Conservation (phyloP, 805 yeast species). For the Scheffersomyces coipomensis region DNA sequence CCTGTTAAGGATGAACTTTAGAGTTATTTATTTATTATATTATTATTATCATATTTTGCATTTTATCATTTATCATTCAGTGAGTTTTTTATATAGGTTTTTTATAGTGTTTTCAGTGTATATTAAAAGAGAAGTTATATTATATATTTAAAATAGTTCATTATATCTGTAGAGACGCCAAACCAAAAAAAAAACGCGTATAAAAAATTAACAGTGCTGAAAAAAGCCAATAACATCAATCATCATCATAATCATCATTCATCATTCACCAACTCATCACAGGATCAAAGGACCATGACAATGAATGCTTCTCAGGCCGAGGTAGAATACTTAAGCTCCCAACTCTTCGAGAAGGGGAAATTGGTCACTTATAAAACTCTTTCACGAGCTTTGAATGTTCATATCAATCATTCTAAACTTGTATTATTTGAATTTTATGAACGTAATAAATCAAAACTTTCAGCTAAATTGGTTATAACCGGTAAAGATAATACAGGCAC, state of each 20-base stretch:
- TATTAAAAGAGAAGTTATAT: too few relatives aligned
- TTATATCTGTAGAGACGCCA: too few relatives aligned
- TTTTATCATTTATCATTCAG: too few relatives aligned
- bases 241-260: too few relatives aligned
- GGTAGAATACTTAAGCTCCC: slow-evolving; percentile 28
- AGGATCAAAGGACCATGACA: slow-evolving; percentile 21
- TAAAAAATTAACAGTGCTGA: too few relatives aligned
- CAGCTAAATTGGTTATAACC: slow-evolving; percentile 41
- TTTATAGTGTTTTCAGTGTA: too few relatives aligned
- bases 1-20: slow-evolving; percentile 13
- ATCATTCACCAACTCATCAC: too few relatives aligned
- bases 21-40: too few relatives aligned
- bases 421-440: slow-evolving; percentile 37
- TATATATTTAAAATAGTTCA: too few relatives aligned
- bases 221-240: too few relatives aligned
- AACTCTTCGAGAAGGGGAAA: slow-evolving; percentile 17
- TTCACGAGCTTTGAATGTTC: slow-evolving; percentile 38
- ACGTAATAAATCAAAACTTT: slow-evolving; percentile 30
- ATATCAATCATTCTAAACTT: slow-evolving; percentile 37
- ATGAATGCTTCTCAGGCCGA: slow-evolving; percentile 28
- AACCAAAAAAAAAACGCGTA: too few relatives aligned
- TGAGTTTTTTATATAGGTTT: too few relatives aligned
- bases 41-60: background rate
- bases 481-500: slow-evolving; percentile 26
- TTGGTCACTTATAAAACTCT: slow-evolving; percentile 42